Evolutionary conservation across 257 asterid species (phyloP).

Genomic region (Rehmannia glutinosa): DNA sequence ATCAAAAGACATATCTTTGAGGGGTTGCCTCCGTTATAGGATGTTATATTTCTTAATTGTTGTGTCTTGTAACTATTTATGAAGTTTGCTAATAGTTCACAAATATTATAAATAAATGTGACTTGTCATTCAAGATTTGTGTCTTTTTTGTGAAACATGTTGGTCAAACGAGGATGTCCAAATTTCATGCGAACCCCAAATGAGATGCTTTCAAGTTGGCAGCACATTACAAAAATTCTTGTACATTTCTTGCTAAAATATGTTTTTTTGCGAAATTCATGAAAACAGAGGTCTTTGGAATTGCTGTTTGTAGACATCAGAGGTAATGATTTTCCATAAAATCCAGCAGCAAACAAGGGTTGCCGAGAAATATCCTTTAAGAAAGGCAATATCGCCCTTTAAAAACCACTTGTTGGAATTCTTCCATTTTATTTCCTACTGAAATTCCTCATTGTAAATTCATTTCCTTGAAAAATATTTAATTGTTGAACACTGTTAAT

Average conservation of each 20-base stretch:
- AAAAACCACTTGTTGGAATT: not conserved
- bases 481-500: not conserved
- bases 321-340: not conserved
- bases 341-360: not conserved
- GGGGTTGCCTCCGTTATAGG: not conserved
- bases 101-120: not conserved
- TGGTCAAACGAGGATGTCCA: not conserved
- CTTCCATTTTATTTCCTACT: not conserved
- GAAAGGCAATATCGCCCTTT: not conserved
- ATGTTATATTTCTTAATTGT: not conserved
- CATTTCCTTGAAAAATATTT: not conserved
- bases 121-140: not conserved
- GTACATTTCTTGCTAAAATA: not conserved
- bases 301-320: not conserved
- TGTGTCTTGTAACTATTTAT: not conserved
- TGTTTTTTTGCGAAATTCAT: not conserved
- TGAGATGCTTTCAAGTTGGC: not conserved
- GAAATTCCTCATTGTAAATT: not conserved
- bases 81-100: not conserved
- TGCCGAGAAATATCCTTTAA: not conserved
- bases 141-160: not conserved
- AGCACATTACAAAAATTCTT: not conserved
- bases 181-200: not conserved
- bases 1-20: not conserved
- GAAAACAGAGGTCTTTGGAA: not conserved